A percentile compares a stretch with the other conserved stretches of the same genome.
Conservation (phyloP, 208 protist species). For the Trypanosoma scelopori region DNA sequence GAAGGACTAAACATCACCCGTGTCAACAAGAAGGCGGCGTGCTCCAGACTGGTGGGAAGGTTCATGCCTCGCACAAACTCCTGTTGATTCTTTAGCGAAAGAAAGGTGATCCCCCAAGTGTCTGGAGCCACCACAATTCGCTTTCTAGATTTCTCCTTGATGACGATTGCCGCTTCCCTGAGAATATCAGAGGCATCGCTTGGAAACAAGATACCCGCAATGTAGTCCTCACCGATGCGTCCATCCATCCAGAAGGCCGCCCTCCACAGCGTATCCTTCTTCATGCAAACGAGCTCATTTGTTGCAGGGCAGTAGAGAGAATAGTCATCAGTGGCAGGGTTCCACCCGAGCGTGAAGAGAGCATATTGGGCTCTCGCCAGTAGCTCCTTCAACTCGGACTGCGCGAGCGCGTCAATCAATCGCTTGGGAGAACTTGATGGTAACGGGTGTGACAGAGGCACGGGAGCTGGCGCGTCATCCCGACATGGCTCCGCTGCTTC, state of each 20-base stretch:
- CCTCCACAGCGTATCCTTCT: constrained; percentile 69
- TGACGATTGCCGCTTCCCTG: constrained; percentile 36
- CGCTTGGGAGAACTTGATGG: constrained; percentile 53
- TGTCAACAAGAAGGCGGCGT: constrained; percentile 73
- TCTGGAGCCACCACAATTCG: constrained; percentile 72
- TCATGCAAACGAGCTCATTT: constrained; percentile 63
- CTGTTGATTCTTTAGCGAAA: constrained; percentile 76
- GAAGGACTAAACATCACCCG: constrained; percentile 48
- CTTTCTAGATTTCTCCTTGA: constrained; percentile 66
- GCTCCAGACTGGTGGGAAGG: constrained; percentile 70
- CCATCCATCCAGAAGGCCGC: constrained; percentile 83
- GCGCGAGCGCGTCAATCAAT: constrained; percentile 27
- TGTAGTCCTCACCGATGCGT: constrained; percentile 76
- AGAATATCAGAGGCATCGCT: constrained; percentile 46
- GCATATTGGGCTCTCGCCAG: constrained; percentile 82
- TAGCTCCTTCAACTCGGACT: constrained; percentile 56
- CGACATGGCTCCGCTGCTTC: constrained; percentile 77
- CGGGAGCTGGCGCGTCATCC: constrained; percentile 84
- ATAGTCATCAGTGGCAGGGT: constrained; percentile 34
- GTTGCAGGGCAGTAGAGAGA: constrained; percentile 80
- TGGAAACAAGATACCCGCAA: constrained; percentile 80
- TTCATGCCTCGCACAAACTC: constrained; percentile 78
- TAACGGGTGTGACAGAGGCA: constrained; percentile 55
- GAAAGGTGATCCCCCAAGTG: constrained; percentile 81
- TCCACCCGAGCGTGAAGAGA: constrained; percentile 72